Evolutionary conservation across 2,329 filamentous ascomycete genomes (phyloP).

Genomic region (Apiospora arundinis): DNA sequence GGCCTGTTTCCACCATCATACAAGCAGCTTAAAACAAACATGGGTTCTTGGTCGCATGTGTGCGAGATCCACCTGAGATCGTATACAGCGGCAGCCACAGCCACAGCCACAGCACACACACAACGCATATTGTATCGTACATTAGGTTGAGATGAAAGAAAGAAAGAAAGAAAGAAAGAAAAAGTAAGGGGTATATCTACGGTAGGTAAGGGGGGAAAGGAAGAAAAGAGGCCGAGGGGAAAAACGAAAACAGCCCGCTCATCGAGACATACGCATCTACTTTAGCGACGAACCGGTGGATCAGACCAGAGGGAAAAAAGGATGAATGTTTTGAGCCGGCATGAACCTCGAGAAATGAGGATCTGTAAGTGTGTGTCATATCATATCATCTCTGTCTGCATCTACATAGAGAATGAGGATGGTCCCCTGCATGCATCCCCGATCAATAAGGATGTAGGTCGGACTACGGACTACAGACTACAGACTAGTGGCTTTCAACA

Average conservation of each 20-base stretch:
- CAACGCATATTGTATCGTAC: background rate
- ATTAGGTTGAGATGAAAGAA: too few species aligned
- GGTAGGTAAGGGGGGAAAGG: background rate
- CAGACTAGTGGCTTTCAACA: too few species aligned
- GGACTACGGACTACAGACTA: too few species aligned
- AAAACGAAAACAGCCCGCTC: background rate
- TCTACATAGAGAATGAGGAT: too few species aligned
- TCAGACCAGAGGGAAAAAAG: background rate
- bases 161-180: slow-evolving; percentile 16
- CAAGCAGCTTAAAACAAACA: background rate
- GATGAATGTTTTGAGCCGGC: background rate
- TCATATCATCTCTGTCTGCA: too few species aligned
- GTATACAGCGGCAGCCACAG: background rate
- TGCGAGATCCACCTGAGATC: background rate
- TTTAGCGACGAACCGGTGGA: slow-evolving; percentile 14
- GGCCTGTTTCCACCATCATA: background rate
- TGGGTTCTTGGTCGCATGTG: background rate
- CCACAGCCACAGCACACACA: too few species aligned
- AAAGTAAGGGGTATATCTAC: background rate
- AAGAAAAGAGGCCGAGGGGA: background rate
- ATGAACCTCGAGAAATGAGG: slow-evolving; percentile 2
- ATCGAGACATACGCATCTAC: background rate
- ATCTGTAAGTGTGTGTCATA: background rate
- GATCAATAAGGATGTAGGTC: too few species aligned
- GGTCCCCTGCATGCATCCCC: background rate